Base-by-base conservation (phyloP, 177 flowering plant species). In the Vitis hybrid region DNA sequence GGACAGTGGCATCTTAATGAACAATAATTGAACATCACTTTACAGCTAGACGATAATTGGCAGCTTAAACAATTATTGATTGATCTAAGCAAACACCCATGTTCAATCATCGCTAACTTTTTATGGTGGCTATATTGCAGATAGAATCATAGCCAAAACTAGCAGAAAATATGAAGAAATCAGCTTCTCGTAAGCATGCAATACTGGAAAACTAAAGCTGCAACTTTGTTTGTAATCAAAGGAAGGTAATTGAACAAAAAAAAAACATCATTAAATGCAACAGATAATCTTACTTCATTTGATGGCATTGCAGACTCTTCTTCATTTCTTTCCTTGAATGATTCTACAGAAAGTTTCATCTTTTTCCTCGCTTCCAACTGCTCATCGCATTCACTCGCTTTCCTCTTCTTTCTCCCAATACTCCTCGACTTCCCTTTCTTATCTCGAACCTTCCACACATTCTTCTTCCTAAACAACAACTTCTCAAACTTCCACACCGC, bases 381-480 rank as follows among this genome's bases (percentile, higher is more conserved):
- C 46, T 35, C 46, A 35, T 35, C 46, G 46, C 6, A 35, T 35
- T 35, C 76, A 55, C 17, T 64, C 13, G 56, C 71, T 67, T 81
- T 87, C 79, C 85, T 81, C 83, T 84, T 91, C 75, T 79, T 84
- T 55, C 71, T 62, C 14, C 64, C 74, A 17, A 56, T 51, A 40
- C 18, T 68, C 54, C 64, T 64, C 17, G 70, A 24, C 67, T 69
- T 82, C 32, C 82, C 76, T 70, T 85, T 93, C 83, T 82, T 89
- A 51, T 90, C 91, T 55, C 90, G 75, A 30, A 89, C 86, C 70
- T 86, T 93, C 98, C 98, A 93, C 63, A 85, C 89, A 77, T 79
- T 83, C 73, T 84, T 89, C 83, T 82, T 89, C 77, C 97, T 80
- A 60, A 74, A 90, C 67, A 93, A 68, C 74, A 86, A 24, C 83